These are phyloP conservation scores for Penicillium taxi DNA, from an alignment of 495 filamentous ascomycete genomes.

Conservation along the genomic window DNA sequence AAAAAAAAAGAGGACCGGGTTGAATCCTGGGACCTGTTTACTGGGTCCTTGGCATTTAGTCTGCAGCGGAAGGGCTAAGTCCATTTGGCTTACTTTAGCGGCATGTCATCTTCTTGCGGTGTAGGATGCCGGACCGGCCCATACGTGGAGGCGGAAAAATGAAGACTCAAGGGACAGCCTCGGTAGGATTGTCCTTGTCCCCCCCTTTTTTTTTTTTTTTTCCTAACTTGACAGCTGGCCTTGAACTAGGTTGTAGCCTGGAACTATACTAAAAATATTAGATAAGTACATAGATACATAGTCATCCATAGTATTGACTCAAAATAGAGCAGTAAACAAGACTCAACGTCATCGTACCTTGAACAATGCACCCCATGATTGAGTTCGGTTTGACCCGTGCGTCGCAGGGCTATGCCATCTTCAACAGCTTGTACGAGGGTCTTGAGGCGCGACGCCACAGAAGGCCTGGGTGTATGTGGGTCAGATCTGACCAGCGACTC, in stretches of 20 bases:
- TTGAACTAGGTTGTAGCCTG: too few species aligned
- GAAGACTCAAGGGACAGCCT: constrained; percentile 3
- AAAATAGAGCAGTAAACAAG: too few species aligned
- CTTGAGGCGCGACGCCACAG: constrained; percentile 21
- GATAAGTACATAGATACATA: too few species aligned
- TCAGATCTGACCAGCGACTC: constrained; percentile 8
- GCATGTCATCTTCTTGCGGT: constrained; percentile 25
- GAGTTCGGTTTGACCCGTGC: constrained; percentile 15
- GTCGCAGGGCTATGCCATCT: constrained; percentile 1
- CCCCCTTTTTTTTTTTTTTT: too few species aligned
- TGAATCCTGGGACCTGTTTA: too few species aligned
- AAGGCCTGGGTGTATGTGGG: constrained; percentile 19
- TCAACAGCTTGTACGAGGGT: constrained; percentile 12
- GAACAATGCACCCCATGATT: constrained; percentile 1
- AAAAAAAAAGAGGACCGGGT: too few species aligned
- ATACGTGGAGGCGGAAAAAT: constrained; percentile 3
- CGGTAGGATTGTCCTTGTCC: constrained; percentile 7
- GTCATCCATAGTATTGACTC: too few species aligned
- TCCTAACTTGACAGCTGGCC: too few species aligned
- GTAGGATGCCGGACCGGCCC: constrained; percentile 11
- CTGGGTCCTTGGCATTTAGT: too few species aligned
- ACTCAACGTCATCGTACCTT: constrained; percentile 2
- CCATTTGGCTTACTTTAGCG: constrained; percentile 22
- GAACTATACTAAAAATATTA: too few species aligned
- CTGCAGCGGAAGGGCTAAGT: constrained; percentile 17